Evolutionary conservation across 148 eudicot genomes (phyloP).

Genomic region (Persicaria tinctoria): DNA sequence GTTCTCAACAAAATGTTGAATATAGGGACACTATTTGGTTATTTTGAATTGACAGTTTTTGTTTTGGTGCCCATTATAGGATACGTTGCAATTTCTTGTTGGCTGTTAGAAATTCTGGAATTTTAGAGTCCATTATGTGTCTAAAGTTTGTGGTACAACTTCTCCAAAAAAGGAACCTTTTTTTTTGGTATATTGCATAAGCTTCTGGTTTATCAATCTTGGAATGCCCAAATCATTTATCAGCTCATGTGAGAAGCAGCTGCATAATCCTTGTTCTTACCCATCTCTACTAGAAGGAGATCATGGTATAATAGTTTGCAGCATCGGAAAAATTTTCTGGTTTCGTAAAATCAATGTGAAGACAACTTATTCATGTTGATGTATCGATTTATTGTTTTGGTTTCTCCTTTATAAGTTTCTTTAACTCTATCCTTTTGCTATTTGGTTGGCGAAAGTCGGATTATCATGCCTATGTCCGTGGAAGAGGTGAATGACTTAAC

Average conservation of each 20-base stretch:
- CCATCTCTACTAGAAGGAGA: background rate
- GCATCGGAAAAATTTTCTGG: background rate
- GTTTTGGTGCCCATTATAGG: too few relatives aligned
- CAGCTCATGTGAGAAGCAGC: background rate
- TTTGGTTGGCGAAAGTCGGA: conserved; percentile 33
- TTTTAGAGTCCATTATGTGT: too few relatives aligned
- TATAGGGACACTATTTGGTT: too few relatives aligned
- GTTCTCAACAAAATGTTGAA: too few relatives aligned
- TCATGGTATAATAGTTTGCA: background rate
- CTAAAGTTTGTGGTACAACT: too few relatives aligned
- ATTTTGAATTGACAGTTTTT: too few relatives aligned
- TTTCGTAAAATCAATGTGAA: background rate
- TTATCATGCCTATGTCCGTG: conserved; percentile 69
- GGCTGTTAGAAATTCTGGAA: too few relatives aligned
- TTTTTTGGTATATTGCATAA: background rate
- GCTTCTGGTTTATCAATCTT: background rate
- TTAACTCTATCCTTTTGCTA: conserved; percentile 18
- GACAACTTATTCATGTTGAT: background rate
- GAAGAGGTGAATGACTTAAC: conserved; percentile 39
- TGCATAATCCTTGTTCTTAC: background rate
- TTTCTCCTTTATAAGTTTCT: conserved; percentile 12
- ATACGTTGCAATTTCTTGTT: too few relatives aligned
- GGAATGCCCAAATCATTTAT: background rate
- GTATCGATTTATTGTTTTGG: background rate
- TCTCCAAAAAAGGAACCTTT: too few relatives aligned